Conservation (phyloP, 371 early-diverging fungal species). For the Mucor plumbeus region DNA sequence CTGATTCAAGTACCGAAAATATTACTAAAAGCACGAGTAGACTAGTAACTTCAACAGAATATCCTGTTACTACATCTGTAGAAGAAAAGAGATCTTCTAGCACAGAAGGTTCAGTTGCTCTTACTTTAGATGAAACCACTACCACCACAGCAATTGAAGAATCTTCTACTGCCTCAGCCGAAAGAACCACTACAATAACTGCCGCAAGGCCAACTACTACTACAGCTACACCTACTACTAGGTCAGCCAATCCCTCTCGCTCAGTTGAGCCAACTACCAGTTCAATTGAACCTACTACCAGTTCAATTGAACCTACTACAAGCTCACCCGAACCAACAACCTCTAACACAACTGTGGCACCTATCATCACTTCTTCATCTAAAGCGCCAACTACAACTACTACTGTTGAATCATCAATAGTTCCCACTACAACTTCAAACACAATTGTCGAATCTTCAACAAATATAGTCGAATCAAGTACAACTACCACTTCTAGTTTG, state of each 20-base stretch:
- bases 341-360: neutral
- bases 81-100: neutral
- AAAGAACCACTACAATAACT: neutral
- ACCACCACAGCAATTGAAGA: neutral
- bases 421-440: neutral
- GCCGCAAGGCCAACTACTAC: neutral
- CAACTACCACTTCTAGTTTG: neutral
- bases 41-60: neutral
- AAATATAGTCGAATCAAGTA: neutral
- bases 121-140: neutral
- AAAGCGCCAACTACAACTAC: neutral
- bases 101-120: neutral
- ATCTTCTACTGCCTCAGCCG: neutral
- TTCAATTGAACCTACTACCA: neutral
- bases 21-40: neutral
- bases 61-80: neutral
- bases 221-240: neutral
- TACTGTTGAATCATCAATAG: neutral
- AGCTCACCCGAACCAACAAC: neutral
- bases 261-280: neutral
- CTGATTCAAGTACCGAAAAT: neutral
- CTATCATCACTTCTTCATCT: neutral
- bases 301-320: neutral
- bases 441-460: neutral
- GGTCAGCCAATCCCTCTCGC: neutral